Conservation (phyloP, 306 rosid genomes). For the Rosa rugosa region DNA sequence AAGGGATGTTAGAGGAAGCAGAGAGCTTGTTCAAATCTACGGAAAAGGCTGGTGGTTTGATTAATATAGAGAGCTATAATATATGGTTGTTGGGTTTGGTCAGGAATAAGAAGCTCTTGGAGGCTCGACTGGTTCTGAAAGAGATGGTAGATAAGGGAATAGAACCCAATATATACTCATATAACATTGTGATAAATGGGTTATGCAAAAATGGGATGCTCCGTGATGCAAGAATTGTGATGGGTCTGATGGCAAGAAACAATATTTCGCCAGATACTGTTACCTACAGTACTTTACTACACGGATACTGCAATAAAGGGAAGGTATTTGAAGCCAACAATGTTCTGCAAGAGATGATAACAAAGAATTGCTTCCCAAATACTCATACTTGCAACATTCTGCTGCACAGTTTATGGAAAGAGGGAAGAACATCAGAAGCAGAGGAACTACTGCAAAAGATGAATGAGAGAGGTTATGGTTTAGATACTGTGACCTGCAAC, state of each 20-base stretch:
- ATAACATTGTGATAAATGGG: constrained; percentile 74
- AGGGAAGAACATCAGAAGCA: constrained; percentile 77
- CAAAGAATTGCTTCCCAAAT: constrained; percentile 65
- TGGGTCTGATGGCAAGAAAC: constrained; percentile 54
- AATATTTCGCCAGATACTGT: constrained; percentile 66
- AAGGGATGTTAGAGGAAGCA: constrained; percentile 78
- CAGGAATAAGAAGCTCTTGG: constrained; percentile 55
- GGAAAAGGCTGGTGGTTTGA: constrained; percentile 42
- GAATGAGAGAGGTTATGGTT: constrained; percentile 64
- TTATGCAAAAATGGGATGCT: constrained; percentile 69
- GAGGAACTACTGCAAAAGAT: constrained; percentile 75
- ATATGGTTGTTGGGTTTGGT: constrained; percentile 73
- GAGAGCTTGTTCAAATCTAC: constrained; percentile 59
- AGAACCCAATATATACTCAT: constrained; percentile 61
- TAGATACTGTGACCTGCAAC: constrained; percentile 85
- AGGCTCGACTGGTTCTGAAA: constrained; percentile 62
- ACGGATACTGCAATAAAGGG: constrained; percentile 77
- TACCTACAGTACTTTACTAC: constrained; percentile 68
- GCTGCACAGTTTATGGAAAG: constrained; percentile 87
- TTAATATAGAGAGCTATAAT: constrained; percentile 63
- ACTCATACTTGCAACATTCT: constrained; percentile 78
- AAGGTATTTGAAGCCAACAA: constrained; percentile 68
- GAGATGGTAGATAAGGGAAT: constrained; percentile 65
- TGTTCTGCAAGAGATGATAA: constrained; percentile 72
- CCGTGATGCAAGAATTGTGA: constrained; percentile 65